Evolutionary conservation across 352 stramenopile genomes (phyloP).

Genomic region (Phytophthora cactorum): DNA sequence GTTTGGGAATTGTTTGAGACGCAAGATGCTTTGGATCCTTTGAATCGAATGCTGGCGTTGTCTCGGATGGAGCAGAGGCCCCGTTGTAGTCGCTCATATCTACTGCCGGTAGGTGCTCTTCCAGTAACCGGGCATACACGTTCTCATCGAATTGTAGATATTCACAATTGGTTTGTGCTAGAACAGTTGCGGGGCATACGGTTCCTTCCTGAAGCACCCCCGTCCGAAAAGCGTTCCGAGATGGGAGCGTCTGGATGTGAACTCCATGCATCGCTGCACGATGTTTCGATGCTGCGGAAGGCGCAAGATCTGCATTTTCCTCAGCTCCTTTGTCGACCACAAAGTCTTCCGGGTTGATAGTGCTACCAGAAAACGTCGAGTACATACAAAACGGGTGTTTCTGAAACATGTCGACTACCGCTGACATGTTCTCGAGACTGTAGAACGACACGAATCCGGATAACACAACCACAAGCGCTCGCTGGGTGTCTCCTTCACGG

Average conservation of each 20-base stretch:
- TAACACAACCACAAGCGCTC: conserved; percentile 51
- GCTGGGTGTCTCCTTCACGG: conserved; percentile 48
- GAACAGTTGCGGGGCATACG: conserved; percentile 53
- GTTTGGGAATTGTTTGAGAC: not conserved
- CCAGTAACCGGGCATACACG: conserved; percentile 46
- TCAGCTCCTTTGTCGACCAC: conserved; percentile 13
- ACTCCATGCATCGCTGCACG: conserved; percentile 54
- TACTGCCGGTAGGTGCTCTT: conserved; percentile 40
- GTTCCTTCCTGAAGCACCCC: conserved; percentile 51
- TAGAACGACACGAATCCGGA: conserved; percentile 66
- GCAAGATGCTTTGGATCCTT: not conserved
- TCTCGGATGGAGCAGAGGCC: not conserved
- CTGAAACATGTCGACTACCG: conserved; percentile 68
- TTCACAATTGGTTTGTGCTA: conserved; percentile 64
- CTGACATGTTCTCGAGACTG: conserved; percentile 63
- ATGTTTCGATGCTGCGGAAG: conserved; percentile 25
- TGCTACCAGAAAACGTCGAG: conserved; percentile 35
- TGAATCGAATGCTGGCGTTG: not conserved
- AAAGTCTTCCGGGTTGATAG: conserved; percentile 42
- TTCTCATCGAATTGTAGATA: conserved; percentile 57
- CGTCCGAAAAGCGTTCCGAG: conserved; percentile 60
- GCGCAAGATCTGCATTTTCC: conserved; percentile 1
- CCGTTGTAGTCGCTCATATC: conserved; percentile 32
- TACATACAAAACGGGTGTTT: conserved; percentile 66
- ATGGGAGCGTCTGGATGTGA: conserved; percentile 62